Base-by-base conservation (phyloP, 2,329 filamentous ascomycete genomes). In the Westerdykella sp. region DNA sequence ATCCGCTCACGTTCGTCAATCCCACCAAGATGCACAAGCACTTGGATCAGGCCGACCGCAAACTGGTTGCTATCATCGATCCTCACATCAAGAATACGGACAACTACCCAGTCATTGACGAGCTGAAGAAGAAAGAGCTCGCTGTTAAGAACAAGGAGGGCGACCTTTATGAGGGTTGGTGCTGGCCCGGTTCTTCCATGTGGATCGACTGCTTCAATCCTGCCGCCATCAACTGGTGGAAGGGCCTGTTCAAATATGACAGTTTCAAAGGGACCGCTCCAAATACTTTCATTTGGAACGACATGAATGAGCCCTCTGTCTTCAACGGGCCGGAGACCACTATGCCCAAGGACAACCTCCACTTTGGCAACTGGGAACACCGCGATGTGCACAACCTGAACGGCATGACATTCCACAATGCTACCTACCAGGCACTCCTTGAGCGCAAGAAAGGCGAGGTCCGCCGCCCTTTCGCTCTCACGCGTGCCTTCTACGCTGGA, bases 231-330 rank as follows among this genome's bases (percentile, higher is more conserved):
- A 80, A 85, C 48, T 98, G 93, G 93, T 98, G 93, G 91, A 85
- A 81, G 54, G 71, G 76, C 2, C 77, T 97, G 10, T 97, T 95
- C 77, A 84, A 85, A 58, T 97, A 94, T 54, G 82, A 87, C 62
- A 78, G 72, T 34, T 98, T 96, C 76, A 87, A 87, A 67, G 90
- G 89, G 38, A 88, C 88, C 1, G 77, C 84, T 56, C 76, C 83
- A 51, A 98, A 97, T 66, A 84, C 87, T 0, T 96, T 88, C 68
- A 81, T 98, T 57, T 98, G 93, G 93, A 98, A 98, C 66, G 93
- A 98, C 66, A 98, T 98, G 93, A 97, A 96, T 63, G 93, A 98
- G 71, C 93, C 93, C 0, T 97, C 93, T 0, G 93, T 98, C 1
- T 98, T 98, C 74, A 97, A 97, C 65, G 93, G 93, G 0, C 93